These are phyloP conservation scores for Mucor velutinosus DNA, from an alignment of 371 early-diverging fungal species.

Conservation along the genomic window DNA sequence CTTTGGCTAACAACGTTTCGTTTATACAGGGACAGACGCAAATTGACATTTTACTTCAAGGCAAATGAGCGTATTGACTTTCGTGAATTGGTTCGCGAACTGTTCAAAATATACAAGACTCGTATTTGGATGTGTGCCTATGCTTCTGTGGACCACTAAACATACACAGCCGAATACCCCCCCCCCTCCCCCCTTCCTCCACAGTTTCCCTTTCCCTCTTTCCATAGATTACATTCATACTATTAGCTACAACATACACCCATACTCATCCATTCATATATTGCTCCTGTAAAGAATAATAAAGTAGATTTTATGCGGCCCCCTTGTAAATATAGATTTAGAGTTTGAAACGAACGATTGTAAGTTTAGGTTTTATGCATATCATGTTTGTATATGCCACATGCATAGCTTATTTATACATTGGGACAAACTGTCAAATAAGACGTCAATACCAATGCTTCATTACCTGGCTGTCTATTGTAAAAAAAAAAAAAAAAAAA, in stretches of 20 bases:
- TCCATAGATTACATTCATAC: background rate
- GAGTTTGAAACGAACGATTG: background rate
- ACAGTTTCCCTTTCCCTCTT: too few species aligned
- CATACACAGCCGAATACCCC: background rate
- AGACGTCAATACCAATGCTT: conserved; percentile 14
- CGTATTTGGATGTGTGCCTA: conserved; percentile 96
- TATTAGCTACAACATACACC: background rate
- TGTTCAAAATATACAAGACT: conserved; percentile 99
- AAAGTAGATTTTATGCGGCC: background rate
- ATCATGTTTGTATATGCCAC: background rate
- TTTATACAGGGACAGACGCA: conserved; percentile 82
- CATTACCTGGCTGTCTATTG: too few species aligned
- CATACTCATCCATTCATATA: background rate
- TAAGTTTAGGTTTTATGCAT: background rate
- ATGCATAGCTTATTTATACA: background rate
- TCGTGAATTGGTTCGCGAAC: conserved; percentile 96
- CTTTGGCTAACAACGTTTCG: background rate
- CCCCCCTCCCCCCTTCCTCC: too few species aligned
- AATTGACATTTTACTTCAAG: conserved; percentile 94
- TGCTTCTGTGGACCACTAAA: background rate
- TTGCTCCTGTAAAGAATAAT: background rate
- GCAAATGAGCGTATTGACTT: conserved; percentile 97
- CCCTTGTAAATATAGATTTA: background rate
- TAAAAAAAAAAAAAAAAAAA: too few species aligned
- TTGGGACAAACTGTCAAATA: conserved; percentile 65